Evolutionary conservation across 225 moss, liverwort and hornwort species (phyloP).

Genomic region (Polytrichum commune): DNA sequence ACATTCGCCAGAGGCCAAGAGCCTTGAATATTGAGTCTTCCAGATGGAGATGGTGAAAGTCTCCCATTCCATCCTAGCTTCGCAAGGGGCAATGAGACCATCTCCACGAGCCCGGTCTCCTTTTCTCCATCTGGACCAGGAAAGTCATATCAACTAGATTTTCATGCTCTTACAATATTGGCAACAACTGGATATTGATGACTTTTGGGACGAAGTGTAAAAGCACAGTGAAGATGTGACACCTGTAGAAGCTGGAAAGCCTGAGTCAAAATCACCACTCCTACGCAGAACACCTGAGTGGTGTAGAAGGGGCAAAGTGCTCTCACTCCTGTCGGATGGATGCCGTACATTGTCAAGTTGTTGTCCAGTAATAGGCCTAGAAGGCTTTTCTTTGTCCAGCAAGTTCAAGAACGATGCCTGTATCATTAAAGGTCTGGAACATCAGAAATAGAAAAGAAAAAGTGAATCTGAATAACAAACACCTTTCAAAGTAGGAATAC

Average conservation of each 20-base stretch:
- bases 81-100: slow-evolving; percentile 26
- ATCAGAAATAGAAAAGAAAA: no score
- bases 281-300: slow-evolving; percentile 37
- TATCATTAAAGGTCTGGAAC: not conserved
- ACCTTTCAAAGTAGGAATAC: no score
- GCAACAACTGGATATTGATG: no score
- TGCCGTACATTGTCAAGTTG: slow-evolving; percentile 44
- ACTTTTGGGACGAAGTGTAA: not conserved
- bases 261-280: slow-evolving; percentile 54
- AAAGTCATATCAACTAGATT: slow-evolving; percentile 10
- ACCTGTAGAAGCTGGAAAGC: slow-evolving; percentile 28
- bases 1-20: slow-evolving; percentile 37
- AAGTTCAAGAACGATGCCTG: slow-evolving; percentile 44
- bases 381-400: slow-evolving; percentile 36
- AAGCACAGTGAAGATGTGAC: slow-evolving; percentile 2
- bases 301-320: slow-evolving; percentile 51
- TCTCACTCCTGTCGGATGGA: slow-evolving; percentile 51
- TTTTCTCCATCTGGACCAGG: slow-evolving; percentile 48
- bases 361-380: slow-evolving; percentile 22
- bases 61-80: slow-evolving; percentile 45
- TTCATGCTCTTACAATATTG: no score
- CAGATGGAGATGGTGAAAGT: slow-evolving; percentile 67
- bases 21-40: slow-evolving; percentile 51
- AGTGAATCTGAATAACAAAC: no score
- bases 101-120: slow-evolving; percentile 48